phyloP scores from a whole-genome alignment of 352 stramenopile genomes.

The Globisporangium splendens region DNA sequence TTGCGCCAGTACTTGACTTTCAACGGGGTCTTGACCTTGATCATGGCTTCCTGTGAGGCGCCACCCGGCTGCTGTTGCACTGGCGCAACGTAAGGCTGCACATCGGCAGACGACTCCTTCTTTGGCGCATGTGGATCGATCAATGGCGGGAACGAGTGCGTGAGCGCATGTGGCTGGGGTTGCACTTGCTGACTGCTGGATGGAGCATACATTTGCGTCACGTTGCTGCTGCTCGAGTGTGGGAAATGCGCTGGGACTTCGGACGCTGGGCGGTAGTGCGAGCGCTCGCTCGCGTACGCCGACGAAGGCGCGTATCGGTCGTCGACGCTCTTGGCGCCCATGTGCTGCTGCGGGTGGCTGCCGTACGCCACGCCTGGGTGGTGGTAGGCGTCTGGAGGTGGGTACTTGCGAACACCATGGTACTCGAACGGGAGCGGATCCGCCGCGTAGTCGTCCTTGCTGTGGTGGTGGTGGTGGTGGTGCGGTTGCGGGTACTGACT shows the following conservation, averaged over 20 bases:
- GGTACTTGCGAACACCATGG: slow-evolving; percentile 47
- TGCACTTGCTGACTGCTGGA: slow-evolving; percentile 23
- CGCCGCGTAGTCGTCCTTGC: slow-evolving; percentile 62
- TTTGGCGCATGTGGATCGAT: slow-evolving; percentile 31
- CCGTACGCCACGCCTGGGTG: slow-evolving; percentile 24
- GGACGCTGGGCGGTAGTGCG: slow-evolving; percentile 17
- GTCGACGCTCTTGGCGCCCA: slow-evolving; percentile 6
- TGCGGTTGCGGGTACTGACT: slow-evolving; percentile 4
- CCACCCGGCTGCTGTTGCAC: slow-evolving; percentile 8
- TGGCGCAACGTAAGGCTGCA: too few relatives aligned
- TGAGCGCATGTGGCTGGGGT: slow-evolving; percentile 22
- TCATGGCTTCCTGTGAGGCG: slow-evolving; percentile 71
- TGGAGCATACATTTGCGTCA: too few relatives aligned
- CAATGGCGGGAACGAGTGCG: slow-evolving; percentile 58
- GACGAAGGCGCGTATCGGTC: slow-evolving; percentile 1
- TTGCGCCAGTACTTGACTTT: slow-evolving; percentile 91
- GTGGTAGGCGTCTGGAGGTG: neutral
- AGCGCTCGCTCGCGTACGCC: slow-evolving; percentile 13
- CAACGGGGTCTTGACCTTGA: slow-evolving; percentile 84
- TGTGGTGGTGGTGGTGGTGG: slow-evolving; percentile 3
- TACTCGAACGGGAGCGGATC: slow-evolving; percentile 83
- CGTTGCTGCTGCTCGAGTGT: slow-evolving; percentile 16
- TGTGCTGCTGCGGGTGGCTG: neutral
- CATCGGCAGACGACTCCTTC: slow-evolving; percentile 21
- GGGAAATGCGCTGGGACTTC: slow-evolving; percentile 42